phyloP scores from a whole-genome alignment of 2,329 filamentous ascomycete species.

The Leptographium radiaticola region DNA sequence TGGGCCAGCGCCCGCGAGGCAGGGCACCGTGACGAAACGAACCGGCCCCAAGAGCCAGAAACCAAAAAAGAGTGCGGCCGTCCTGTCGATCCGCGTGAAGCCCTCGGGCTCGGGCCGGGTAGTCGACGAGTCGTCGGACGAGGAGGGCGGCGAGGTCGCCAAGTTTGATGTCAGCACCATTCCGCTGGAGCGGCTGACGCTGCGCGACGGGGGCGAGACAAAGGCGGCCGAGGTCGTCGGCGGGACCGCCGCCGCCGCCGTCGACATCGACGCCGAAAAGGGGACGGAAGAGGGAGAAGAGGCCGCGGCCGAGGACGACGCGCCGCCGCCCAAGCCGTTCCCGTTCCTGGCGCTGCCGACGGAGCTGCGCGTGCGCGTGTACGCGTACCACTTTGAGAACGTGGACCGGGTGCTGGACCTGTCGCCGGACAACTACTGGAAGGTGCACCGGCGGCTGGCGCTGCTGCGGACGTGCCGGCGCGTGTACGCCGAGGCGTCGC shows the following conservation, averaged over 20 bases:
- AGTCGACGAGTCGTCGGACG: slow-evolving; percentile 18
- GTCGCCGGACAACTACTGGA: slow-evolving; percentile 50
- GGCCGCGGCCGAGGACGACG: slow-evolving; percentile 7
- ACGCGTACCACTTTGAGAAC: slow-evolving; percentile 46
- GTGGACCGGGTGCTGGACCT: slow-evolving; percentile 48
- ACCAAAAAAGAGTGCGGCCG: slow-evolving; percentile 7
- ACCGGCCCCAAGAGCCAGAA: too few species aligned
- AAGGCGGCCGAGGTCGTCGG: not conserved
- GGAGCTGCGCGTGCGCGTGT: slow-evolving; percentile 58
- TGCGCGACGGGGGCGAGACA: slow-evolving; percentile 18
- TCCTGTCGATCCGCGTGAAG: slow-evolving; percentile 21
- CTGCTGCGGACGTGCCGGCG: slow-evolving; percentile 48
- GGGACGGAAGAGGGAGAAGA: slow-evolving; percentile 3
- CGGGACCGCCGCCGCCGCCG: too few species aligned
- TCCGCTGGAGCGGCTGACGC: slow-evolving; percentile 29
- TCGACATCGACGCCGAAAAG: not conserved
- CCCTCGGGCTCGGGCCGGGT: slow-evolving; percentile 23
- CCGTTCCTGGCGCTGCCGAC: slow-evolving; percentile 54
- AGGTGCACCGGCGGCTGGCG: slow-evolving; percentile 43
- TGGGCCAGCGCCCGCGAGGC: too few species aligned
- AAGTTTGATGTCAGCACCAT: slow-evolving; percentile 15
- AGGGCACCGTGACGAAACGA: too few species aligned
- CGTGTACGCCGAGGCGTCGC: slow-evolving; percentile 49
- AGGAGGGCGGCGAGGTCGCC: slow-evolving; percentile 25
- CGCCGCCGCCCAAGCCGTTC: slow-evolving; percentile 31